Conservation (phyloP, 768 basidiomycete genomes). For the Suillus discolor region DNA sequence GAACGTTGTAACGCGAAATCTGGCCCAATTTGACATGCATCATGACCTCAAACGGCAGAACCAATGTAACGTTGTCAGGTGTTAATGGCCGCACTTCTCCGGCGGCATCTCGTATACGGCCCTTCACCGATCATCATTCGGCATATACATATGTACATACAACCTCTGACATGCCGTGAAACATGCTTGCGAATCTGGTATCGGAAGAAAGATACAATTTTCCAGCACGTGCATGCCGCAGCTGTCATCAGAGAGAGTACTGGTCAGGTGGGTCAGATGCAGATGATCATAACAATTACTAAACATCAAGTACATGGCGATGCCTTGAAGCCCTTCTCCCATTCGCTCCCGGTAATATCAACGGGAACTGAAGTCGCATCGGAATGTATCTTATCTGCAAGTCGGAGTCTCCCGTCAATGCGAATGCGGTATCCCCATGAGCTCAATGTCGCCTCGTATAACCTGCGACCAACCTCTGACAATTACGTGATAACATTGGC, state of each 20-base stretch:
- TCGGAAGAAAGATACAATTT: background rate
- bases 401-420: background rate
- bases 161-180: background rate
- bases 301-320: background rate
- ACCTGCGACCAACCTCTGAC: background rate
- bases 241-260: background rate
- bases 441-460: background rate
- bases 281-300: background rate
- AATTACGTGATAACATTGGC: background rate
- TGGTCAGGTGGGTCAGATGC: background rate
- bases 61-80: background rate
- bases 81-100: background rate
- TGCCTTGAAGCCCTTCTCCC: background rate
- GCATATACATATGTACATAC: background rate
- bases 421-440: background rate
- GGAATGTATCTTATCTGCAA: background rate
- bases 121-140: slow-evolving; percentile 1
- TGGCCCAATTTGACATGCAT: background rate
- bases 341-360: background rate
- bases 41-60: background rate
- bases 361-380: background rate
- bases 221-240: background rate
- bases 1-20: background rate
- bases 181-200: background rate
- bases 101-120: background rate